These are phyloP conservation scores for Trichomonas vaginalis DNA, from an alignment of 208 protist species.

Conservation along the genomic window DNA sequence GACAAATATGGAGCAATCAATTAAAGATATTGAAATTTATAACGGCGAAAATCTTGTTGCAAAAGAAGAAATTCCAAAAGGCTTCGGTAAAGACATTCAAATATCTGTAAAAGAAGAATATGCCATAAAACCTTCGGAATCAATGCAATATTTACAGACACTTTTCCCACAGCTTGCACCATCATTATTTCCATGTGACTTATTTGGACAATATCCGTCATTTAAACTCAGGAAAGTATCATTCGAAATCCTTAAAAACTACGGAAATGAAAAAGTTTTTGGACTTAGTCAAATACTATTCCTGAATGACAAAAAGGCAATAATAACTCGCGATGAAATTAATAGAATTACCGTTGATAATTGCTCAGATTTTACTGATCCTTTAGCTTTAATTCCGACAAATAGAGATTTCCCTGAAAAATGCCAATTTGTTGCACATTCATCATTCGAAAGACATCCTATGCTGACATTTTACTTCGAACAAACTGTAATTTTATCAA, in stretches of 20 bases:
- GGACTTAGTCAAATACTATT: neutral
- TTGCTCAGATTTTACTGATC: neutral
- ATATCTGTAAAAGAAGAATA: neutral
- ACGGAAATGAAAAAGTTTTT: neutral
- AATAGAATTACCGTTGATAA: neutral
- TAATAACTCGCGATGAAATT: neutral
- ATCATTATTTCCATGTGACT: neutral
- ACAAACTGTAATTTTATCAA: neutral
- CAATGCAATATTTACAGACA: neutral
- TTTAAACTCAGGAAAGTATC: neutral
- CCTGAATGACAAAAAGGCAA: neutral
- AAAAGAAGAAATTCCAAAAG: neutral
- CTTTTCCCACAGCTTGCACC: neutral
- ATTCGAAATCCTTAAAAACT: neutral
- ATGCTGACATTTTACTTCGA: neutral
- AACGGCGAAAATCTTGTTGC: neutral
- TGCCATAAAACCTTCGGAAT: neutral
- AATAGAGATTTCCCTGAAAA: neutral
- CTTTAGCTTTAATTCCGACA: neutral
- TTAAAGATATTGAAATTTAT: neutral
- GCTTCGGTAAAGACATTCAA: neutral
- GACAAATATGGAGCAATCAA: neutral
- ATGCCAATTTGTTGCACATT: neutral
- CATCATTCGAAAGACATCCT: neutral
- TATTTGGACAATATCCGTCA: neutral